A percentile compares a stretch with the other conserved stretches of the same genome.
These are phyloP conservation scores for Nemania diffusa DNA, from an alignment of 2,329 filamentous ascomycete genomes.

Conservation along the genomic window DNA sequence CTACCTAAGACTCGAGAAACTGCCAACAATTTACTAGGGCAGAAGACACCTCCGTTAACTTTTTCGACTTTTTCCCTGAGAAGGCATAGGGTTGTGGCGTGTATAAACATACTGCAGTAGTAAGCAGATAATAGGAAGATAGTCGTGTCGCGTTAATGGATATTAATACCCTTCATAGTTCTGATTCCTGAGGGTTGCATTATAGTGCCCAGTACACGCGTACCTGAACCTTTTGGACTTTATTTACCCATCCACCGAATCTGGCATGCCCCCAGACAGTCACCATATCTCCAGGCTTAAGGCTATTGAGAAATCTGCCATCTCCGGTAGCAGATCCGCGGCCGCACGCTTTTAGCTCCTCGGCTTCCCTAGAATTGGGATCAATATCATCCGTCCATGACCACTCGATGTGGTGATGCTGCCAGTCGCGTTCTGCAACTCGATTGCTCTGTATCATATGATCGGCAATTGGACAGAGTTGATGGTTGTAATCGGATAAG, in stretches of 20 bases:
- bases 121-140: constrained; percentile 5
- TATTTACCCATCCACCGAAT: constrained; percentile 65
- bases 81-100: neutral
- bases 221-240: constrained; percentile 60
- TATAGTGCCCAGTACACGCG: constrained; percentile 66
- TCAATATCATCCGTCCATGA: constrained; percentile 60
- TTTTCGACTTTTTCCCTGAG: neutral
- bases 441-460: constrained; percentile 62
- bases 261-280: constrained; percentile 70
- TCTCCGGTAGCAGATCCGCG: constrained; percentile 62
- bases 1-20: neutral
- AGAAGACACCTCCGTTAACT: neutral
- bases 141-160: no score
- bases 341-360: constrained; percentile 55
- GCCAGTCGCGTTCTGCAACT: constrained; percentile 49
- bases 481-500: constrained; percentile 51
- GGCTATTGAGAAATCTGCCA: constrained; percentile 65
- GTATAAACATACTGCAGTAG: neutral
- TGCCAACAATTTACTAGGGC: neutral
- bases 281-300: constrained; percentile 69
- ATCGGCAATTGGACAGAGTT: constrained; percentile 49
- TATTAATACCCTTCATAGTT: no score
- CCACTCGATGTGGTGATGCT: constrained; percentile 64
- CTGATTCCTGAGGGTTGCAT: neutral
- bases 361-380: constrained; percentile 55